Evolutionary conservation across 192 early-diverging fungal genomes (phyloP).

Genomic region (Coemansia sp.): DNA sequence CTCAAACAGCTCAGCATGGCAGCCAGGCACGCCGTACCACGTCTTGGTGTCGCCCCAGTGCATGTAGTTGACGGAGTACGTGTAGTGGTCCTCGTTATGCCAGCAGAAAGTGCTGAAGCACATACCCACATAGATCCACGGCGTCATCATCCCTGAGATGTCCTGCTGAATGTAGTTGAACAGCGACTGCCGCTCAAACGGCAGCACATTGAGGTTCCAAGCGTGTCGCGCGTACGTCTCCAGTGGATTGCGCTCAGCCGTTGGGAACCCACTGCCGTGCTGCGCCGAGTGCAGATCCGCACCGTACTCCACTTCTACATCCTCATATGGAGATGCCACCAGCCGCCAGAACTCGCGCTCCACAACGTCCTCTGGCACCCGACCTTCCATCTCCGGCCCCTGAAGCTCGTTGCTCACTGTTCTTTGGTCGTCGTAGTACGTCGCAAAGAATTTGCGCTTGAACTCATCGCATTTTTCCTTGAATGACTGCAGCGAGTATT

Average conservation of each 20-base stretch:
- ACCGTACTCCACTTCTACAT: slow-evolving; percentile 94
- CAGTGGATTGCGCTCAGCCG: slow-evolving; percentile 61
- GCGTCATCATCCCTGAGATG: slow-evolving; percentile 96
- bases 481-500: slow-evolving; percentile 77
- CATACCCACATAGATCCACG: slow-evolving; percentile 98
- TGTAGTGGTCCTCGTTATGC: slow-evolving; percentile 98
- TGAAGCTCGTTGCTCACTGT: background rate
- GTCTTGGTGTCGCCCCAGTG: slow-evolving; percentile 97
- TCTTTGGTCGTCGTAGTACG: slow-evolving; percentile 40
- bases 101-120: slow-evolving; percentile 95
- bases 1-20: slow-evolving; percentile 81
- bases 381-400: slow-evolving; percentile 27
- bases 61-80: slow-evolving; percentile 95
- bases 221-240: slow-evolving; percentile 71
- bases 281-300: slow-evolving; percentile 90
- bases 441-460: slow-evolving; percentile 74
- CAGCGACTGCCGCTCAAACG: slow-evolving; percentile 76
- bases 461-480: slow-evolving; percentile 78
- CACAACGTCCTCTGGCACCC: slow-evolving; percentile 73
- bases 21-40: slow-evolving; percentile 93
- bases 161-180: slow-evolving; percentile 88
- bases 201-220: slow-evolving; percentile 90
- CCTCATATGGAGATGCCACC: slow-evolving; percentile 82
- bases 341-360: slow-evolving; percentile 95
- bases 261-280: slow-evolving; percentile 92